phyloP scores from a whole-genome alignment of 192 early-diverging fungal species.

The Paraglomus brasilianum region DNA sequence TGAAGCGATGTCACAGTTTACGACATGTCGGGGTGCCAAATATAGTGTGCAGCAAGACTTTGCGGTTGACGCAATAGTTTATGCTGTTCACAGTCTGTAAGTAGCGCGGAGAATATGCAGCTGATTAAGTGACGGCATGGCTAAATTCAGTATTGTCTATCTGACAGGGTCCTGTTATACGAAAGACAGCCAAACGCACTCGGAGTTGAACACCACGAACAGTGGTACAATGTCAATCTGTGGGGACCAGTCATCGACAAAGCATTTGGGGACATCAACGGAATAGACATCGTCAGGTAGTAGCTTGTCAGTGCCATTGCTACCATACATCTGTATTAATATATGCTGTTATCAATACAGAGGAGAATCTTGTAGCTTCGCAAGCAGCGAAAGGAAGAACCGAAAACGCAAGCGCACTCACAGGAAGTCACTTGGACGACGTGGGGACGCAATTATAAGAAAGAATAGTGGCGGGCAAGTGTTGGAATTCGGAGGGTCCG shows the following conservation, averaged over 20 bases:
- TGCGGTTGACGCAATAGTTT: background rate
- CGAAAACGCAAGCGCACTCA: constrained; percentile 4
- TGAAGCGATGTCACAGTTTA: background rate
- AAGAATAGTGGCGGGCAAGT: background rate
- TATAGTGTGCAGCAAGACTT: background rate
- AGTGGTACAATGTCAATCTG: background rate
- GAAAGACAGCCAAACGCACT: background rate
- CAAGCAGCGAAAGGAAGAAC: constrained; percentile 20
- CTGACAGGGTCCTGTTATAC: no score
- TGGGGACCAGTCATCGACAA: constrained; percentile 6
- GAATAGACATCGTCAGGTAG: background rate
- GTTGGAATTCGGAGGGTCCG: constrained; percentile 3
- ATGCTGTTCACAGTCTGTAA: background rate
- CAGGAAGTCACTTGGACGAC: constrained; percentile 25
- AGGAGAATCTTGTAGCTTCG: constrained; percentile 8
- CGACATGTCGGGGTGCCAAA: background rate
- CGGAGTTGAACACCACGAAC: background rate
- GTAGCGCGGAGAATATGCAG: no score
- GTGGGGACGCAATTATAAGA: constrained; percentile 26
- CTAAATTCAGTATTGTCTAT: no score
- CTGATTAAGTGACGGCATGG: no score
- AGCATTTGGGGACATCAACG: background rate
- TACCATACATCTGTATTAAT: no score
- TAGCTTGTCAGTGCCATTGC: no score
- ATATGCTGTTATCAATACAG: constrained; percentile 16